These are phyloP conservation scores for Herpotrichia juniperi DNA, from an alignment of 2,329 filamentous ascomycete species.

Conservation along the genomic window DNA sequence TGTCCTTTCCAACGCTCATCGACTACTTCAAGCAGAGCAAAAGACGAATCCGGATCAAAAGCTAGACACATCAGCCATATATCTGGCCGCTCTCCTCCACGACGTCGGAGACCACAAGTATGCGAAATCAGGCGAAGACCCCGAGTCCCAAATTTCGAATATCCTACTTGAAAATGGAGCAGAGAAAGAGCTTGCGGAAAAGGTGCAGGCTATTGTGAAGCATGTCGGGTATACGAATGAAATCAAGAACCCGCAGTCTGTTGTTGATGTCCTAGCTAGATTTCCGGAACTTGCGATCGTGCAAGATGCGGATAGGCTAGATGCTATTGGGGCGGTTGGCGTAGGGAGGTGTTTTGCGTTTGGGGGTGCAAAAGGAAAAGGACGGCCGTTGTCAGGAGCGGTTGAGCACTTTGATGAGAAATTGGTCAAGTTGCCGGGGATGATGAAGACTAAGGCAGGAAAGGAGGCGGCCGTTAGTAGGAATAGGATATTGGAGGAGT, in stretches of 20 bases:
- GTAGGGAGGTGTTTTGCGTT: conserved; percentile 80
- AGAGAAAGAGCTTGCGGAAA: conserved; percentile 62
- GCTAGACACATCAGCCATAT: conserved; percentile 64
- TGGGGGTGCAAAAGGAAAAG: conserved; percentile 58
- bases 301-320: conserved; percentile 91
- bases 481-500: conserved; percentile 19
- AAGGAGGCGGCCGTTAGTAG: conserved; percentile 18
- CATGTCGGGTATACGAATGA: conserved; percentile 82
- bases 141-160: conserved; percentile 60
- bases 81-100: conserved; percentile 70
- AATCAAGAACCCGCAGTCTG: conserved; percentile 65
- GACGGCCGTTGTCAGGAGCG: conserved; percentile 29
- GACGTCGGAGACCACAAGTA: conserved; percentile 92
- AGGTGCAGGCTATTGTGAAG: conserved; percentile 74
- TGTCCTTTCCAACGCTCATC: conserved; percentile 74
- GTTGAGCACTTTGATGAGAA: conserved; percentile 47
- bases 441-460: conserved; percentile 45
- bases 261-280: conserved; percentile 64
- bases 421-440: conserved; percentile 32
- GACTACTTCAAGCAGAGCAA: conserved; percentile 63
- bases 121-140: conserved; percentile 58
- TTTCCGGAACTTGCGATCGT: conserved; percentile 82
- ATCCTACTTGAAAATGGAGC: conserved; percentile 65
- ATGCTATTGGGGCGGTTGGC: conserved; percentile 86
- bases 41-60: conserved; percentile 30